Evolutionary conservation across 495 filamentous ascomycete genomes (phyloP), one percentile per base, ranked within the genome.

Genomic region (Podospora fimiseda): DNA sequence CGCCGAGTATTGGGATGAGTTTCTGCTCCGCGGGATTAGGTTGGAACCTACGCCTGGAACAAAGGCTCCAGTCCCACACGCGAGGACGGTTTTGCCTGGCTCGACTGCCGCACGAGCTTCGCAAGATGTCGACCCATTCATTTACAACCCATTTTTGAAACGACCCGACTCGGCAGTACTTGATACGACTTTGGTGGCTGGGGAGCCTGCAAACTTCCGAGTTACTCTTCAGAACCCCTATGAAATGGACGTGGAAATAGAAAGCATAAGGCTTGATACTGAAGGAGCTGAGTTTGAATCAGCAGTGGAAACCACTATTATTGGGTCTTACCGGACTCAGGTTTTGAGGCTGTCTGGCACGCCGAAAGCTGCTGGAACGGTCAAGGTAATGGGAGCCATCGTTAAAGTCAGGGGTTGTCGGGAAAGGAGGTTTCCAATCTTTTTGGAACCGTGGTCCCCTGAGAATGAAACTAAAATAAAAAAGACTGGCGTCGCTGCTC

Each of bases 1-100:
- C 50, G 89, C 88, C 15, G 86, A 92, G 48, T 98, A 95, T 61
- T 98, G 93, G 93, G 93, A 98, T 66, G 87, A 92, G 43, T 97
- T 98, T 61, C 76, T 98, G 0, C 76, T 98, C 38, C 82, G 93
- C 27, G 90, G 84, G 55, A 76, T 98, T 27, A 82, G 87, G 43
- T 66, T 93, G 21, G 74, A 80, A 50, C 66, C 76, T 14, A 58
- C 76, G 33, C 65, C 76, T 14, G 44, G 57, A 11, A 70, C 70
- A 9, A 65, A 71, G 55, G 76, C 76, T n/a, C 84, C 90, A 15
- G 79, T 87, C 53, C 77, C 86, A 7, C 90, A 89, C 57, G 80
- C 76, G 2, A 86, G 82, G 57, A 79, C 78, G 24, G 85, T 91
- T 43, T 69, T 96, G 9, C 80, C 86, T 38, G 80, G 81, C 18